These are phyloP conservation scores for Phlebopus sp. DNA, from an alignment of 1,284 basidiomycete genomes.

Conservation along the genomic window DNA sequence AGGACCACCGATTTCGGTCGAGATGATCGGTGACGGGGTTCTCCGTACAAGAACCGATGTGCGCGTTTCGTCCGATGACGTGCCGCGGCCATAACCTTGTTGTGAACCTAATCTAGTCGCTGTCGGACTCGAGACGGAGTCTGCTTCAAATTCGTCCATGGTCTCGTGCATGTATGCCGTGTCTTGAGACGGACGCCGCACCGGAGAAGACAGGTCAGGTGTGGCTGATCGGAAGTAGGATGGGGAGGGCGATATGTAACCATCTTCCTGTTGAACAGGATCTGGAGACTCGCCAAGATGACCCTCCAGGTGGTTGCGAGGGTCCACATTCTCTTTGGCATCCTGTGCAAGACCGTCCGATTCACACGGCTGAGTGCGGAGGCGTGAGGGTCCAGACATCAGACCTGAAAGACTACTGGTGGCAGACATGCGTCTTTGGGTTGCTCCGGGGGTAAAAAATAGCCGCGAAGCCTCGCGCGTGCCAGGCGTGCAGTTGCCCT, in stretches of 20 bases:
- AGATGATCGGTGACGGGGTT: slow-evolving; percentile 29
- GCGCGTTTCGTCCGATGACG: slow-evolving; percentile 5
- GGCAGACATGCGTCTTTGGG: slow-evolving; percentile 4
- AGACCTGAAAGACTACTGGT: slow-evolving; percentile 16
- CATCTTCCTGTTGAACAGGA: slow-evolving; percentile 64
- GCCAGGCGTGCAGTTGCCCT: slow-evolving; percentile 14
- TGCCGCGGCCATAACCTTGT: slow-evolving; percentile 13
- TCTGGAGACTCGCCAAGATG: slow-evolving; percentile 24
- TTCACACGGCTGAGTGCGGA: slow-evolving; percentile 25
- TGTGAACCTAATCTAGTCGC: slow-evolving; percentile 28
- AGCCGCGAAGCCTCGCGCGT: slow-evolving; percentile 33
- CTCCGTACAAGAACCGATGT: slow-evolving; percentile 37
- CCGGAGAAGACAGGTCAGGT: slow-evolving; percentile 65
- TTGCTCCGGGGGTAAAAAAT: slow-evolving; percentile 21
- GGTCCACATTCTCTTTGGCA: slow-evolving; percentile 41
- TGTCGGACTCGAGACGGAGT: slow-evolving; percentile 61
- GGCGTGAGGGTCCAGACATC: slow-evolving; percentile 40
- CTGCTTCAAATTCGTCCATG: slow-evolving; percentile 50
- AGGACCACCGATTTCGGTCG: slow-evolving; percentile 31
- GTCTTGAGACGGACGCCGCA: slow-evolving; percentile 21
- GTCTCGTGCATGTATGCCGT: slow-evolving; percentile 10
- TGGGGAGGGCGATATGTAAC: slow-evolving; percentile 67
- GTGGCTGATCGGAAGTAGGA: slow-evolving; percentile 49
- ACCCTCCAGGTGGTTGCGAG: slow-evolving; percentile 31
- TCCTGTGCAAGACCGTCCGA: slow-evolving; percentile 43